Percentiles rank a stretch among this genome's conserved stretches.
Conservation (phyloP, 2,329 filamentous ascomycete genomes). For the Penicillium sp. region DNA sequence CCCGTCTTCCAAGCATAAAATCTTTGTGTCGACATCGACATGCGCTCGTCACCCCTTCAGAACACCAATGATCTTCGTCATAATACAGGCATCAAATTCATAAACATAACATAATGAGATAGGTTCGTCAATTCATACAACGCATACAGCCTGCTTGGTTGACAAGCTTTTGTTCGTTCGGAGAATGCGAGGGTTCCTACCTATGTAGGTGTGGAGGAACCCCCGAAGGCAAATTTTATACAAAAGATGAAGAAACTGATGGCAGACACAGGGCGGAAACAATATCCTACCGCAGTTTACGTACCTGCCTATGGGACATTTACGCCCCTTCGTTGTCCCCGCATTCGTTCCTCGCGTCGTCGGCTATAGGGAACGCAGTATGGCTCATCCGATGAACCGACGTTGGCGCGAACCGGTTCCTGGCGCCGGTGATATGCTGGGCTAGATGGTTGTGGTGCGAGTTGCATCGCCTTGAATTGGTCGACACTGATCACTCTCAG, state of each 20-base stretch:
- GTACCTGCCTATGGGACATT: conserved; percentile 33
- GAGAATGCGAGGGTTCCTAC: not conserved
- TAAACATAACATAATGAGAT: conserved; percentile 1
- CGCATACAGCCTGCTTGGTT: not conserved
- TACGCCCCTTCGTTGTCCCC: conserved; percentile 39
- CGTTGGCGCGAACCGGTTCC: conserved; percentile 41
- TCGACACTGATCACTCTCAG: conserved; percentile 48
- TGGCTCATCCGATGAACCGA: conserved; percentile 47
- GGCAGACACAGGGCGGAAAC: not conserved
- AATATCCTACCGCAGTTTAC: not conserved
- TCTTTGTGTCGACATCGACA: not conserved
- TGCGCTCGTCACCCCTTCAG: not conserved
- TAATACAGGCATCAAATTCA: conserved; percentile 12
- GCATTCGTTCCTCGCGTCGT: conserved; percentile 45
- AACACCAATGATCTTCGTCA: not conserved
- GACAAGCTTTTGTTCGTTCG: conserved; percentile 4
- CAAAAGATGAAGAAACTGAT: conserved; percentile 1
- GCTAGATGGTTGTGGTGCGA: conserved; percentile 43
- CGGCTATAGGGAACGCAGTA: conserved; percentile 46
- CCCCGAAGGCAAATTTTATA: not conserved
- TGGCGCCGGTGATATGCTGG: conserved; percentile 44
- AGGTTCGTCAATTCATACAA: conserved; percentile 6
- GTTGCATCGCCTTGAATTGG: conserved; percentile 50
- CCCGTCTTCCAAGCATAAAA: too few relatives aligned
- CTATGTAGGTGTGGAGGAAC: not conserved